These are phyloP conservation scores for Trypanosoma cruzi DNA, from an alignment of 208 protist species.

Conservation along the genomic window DNA sequence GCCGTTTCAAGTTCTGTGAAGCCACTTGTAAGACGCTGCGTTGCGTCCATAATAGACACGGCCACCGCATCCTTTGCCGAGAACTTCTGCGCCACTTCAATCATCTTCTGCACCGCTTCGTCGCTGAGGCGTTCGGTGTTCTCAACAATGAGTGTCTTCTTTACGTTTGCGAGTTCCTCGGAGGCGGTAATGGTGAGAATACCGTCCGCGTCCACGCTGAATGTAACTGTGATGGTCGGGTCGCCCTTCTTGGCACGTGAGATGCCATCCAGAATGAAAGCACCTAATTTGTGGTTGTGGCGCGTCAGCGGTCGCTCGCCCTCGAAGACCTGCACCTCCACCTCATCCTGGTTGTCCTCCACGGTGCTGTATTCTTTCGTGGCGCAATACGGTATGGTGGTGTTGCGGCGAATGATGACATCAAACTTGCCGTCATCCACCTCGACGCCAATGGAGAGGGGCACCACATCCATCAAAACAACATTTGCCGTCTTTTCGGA, in stretches of 20 bases:
- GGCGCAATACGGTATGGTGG: slow-evolving; percentile 82
- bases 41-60: slow-evolving; percentile 27
- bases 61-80: slow-evolving; percentile 46
- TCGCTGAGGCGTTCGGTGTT: slow-evolving; percentile 70
- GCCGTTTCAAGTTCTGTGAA: slow-evolving; percentile 45
- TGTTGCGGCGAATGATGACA: slow-evolving; percentile 86
- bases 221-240: slow-evolving; percentile 98
- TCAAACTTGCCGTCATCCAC: slow-evolving; percentile 96
- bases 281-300: slow-evolving; percentile 99
- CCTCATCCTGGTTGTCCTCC: slow-evolving; percentile 98
- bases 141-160: slow-evolving; percentile 95
- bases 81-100: slow-evolving; percentile 41
- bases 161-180: slow-evolving; percentile 93
- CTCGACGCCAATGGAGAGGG: slow-evolving; percentile 97
- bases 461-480: slow-evolving; percentile 96
- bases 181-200: slow-evolving; percentile 97
- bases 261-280: slow-evolving; percentile 94
- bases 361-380: slow-evolving; percentile 97
- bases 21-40: slow-evolving; percentile 30
- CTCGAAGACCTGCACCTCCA: slow-evolving; percentile 99
- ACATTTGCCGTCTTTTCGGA: slow-evolving; percentile 90
- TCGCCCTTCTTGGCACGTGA: slow-evolving; percentile 95
- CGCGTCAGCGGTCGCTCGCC: slow-evolving; percentile 97
- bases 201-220: slow-evolving; percentile 98
- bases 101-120: slow-evolving; percentile 65